Evolutionary conservation across 495 filamentous ascomycete species (phyloP), one percentile per base, ranked within the genome.

Genomic region (Penicillium canariense): DNA sequence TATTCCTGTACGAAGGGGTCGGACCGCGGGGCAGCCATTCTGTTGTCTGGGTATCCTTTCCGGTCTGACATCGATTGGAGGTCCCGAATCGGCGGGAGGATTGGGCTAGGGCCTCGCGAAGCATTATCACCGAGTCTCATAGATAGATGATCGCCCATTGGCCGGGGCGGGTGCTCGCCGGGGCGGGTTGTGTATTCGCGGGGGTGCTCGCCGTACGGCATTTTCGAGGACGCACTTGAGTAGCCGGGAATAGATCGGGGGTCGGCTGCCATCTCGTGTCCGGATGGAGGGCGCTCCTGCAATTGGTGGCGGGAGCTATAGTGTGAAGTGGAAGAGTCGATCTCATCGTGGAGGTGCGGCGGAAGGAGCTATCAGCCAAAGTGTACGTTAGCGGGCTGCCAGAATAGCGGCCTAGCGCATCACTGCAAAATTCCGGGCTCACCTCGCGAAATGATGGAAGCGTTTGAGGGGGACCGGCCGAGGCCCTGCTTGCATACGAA

Each of bases 371-470:
- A 34, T 1, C 2, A 9, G 6, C 27, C 4, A 10, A 17, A 3
- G 17, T 10, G 20, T 25, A 28, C 15, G 27, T 35, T 27, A 43
- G 20, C 18, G 15, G 7, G 30, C 17, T 30, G 6, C 30, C 30
- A 31, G 12, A 2, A 14, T n/a, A n/a, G n/a, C n/a, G n/a, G n/a
- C n/a, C n/a, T n/a, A n/a, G n/a, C 22, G 27, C 17, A 15, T 45
- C 10, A 5, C 12, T 11, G 1, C 11, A n/a, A 22, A 25, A 6
- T 31, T 43, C 22, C 40, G 5, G 5, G 46, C 72, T 67, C 49
- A 77, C 75, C 63, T 78, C 73, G 44, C 75, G 68, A 54, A 78
- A 76, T 48, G 75, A 75, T 39, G 75, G 75, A 17, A 78, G 68
- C 18, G 70, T 68, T 56, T 72, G 73, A 40, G 64, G 60, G 49